phyloP scores from a whole-genome alignment of 371 early-diverging fungal species.

The Mucor sp. region DNA sequence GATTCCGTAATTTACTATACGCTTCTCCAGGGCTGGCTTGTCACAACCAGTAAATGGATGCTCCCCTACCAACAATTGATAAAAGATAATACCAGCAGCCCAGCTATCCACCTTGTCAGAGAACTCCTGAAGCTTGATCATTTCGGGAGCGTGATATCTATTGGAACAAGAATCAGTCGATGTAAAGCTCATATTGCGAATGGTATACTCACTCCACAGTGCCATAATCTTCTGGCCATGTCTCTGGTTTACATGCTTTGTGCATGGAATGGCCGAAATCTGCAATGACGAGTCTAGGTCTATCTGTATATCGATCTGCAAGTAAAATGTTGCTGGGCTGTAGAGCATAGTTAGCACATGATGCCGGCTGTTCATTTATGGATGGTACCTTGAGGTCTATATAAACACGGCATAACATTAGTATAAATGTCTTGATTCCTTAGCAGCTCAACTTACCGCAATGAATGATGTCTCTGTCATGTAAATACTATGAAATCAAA shows the following conservation, averaged over 20 bases:
- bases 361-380: neutral
- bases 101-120: constrained; percentile 12
- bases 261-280: constrained; percentile 16
- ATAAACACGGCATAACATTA: neutral
- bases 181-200: neutral
- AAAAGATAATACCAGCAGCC: constrained; percentile 12
- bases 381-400: constrained; percentile 13
- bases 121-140: neutral
- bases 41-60: constrained; percentile 1
- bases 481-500: constrained; percentile 4
- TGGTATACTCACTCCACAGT: neutral
- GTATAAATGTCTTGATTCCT: neutral
- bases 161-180: neutral
- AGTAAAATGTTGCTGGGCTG: constrained; percentile 18
- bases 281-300: constrained; percentile 9
- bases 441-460: constrained; percentile 9
- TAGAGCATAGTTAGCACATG: neutral
- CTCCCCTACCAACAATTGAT: neutral
- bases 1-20: no score
- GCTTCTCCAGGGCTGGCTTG: no score
- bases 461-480: constrained; percentile 22
- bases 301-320: neutral
- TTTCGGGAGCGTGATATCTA: constrained; percentile 17
- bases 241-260: neutral
- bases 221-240: constrained; percentile 1